A percentile compares a stretch with the other conserved stretches of the same genome.
Evolutionary conservation across 2,329 filamentous ascomycete genomes (phyloP).

Genomic region (Alternaria conjuncta): DNA sequence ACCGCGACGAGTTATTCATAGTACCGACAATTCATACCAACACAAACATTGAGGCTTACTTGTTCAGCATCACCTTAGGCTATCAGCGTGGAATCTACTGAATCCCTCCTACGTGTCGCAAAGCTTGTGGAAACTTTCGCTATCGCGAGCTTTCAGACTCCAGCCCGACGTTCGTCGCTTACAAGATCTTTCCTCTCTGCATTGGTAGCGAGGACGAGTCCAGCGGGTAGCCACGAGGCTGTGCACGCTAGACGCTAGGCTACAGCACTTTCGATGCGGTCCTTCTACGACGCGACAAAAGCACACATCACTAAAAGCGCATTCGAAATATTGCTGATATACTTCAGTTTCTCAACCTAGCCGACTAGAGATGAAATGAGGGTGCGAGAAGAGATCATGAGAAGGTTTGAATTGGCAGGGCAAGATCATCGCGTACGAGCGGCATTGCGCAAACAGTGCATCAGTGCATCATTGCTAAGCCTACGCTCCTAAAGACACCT

Average conservation of each 20-base stretch:
- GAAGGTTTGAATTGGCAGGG: background rate
- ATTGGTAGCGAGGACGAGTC: background rate
- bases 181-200: fast-evolving
- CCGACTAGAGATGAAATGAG: fast-evolving
- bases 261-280: background rate
- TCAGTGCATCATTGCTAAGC: background rate
- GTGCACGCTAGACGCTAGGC: background rate
- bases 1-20: background rate
- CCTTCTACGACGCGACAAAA: background rate
- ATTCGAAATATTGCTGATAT: fast-evolving
- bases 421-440: background rate
- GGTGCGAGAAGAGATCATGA: background rate
- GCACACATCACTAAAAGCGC: background rate
- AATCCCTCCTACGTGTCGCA: background rate
- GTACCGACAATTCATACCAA: background rate
- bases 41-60: background rate
- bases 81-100: background rate
- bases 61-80: background rate
- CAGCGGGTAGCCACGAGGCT: background rate
- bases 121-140: background rate
- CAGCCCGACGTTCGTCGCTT: background rate
- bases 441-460: background rate
- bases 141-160: background rate
- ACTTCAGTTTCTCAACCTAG: background rate
- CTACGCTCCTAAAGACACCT: background rate